Base-by-base conservation (phyloP, 2,329 filamentous ascomycete species). In the Saccharata proteae region DNA sequence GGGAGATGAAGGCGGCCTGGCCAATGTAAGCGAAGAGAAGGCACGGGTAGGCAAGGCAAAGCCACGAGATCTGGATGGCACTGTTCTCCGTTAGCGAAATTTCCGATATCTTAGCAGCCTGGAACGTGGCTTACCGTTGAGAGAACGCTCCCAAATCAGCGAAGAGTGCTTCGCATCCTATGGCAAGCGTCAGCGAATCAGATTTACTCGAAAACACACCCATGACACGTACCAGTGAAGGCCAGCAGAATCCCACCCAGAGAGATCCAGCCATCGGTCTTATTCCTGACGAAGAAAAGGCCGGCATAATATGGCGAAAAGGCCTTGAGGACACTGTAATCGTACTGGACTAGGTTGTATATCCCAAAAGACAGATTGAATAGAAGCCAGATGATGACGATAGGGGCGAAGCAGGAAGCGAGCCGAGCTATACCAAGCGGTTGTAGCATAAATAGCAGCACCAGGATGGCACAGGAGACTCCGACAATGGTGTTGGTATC, bases 141-240 rank as follows among this genome's bases (percentile, higher is more conserved):
- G 69, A 71, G 51, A 86, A 86, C 14, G 80, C 80, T 19, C 80
- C 80, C 5, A 86, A 61, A 43, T 86, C 80, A 3, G 80, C 80
- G 46, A 84, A 86, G 1, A 86, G 61, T 1, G 80, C 78, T 49
- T 85, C 80, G n/a, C 81, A 77, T 25, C 52, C 38, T 35, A 15
- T 22, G 7, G 13, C 10, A 16, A 5, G 5, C 2, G 11, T 29
- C 11, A 30, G 16, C 16, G 11, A 21, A 15, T 7, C 3, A 6
- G 16, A 10, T 4, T 5, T 18, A n/a, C 13, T n/a, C n/a, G n/a
- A n/a, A 7, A 8, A 8, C 14, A 13, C 4, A 2, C 7, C 7
- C 6, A 10, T 11, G 6, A 6, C 4, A 13, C 32, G 10, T 15
- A 34, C 76, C 80, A 2, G 80, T 85, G 44, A 86, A 85, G 3